phyloP scores from a whole-genome alignment of 164 flowering plant species.

The Buxus sempervirens region DNA sequence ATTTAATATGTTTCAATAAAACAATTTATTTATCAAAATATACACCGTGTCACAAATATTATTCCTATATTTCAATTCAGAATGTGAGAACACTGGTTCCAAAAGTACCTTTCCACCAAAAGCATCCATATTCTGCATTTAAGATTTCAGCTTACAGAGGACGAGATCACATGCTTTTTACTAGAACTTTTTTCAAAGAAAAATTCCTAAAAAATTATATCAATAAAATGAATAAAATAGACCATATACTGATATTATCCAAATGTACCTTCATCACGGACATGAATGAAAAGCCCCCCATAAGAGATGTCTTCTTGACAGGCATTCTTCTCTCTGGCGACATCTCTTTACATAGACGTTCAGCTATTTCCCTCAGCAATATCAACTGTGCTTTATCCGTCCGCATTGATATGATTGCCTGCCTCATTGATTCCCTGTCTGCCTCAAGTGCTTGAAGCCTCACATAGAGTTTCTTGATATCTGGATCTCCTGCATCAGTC shows the following conservation, averaged over 20 bases:
- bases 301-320: conserved; percentile 45
- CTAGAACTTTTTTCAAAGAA: no score
- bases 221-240: not conserved
- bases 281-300: conserved; percentile 43
- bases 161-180: no score
- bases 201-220: not conserved
- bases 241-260: not conserved
- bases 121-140: no score
- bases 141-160: no score
- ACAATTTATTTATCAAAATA: no score
- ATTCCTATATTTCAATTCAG: no score
- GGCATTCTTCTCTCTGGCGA: conserved; percentile 51
- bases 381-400: conserved; percentile 88
- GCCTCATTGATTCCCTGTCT: conserved; percentile 95
- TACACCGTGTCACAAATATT: no score
- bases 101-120: no score
- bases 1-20: no score
- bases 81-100: no score
- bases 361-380: conserved; percentile 86
- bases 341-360: conserved; percentile 71
- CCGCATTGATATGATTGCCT: conserved; percentile 79
- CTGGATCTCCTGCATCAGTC: conserved; percentile 56
- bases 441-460: conserved; percentile 98
- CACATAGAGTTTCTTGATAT: conserved; percentile 72
- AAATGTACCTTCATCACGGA: conserved; percentile 62